phyloP scores from a whole-genome alignment of 768 basidiomycete species.

The Pleurotus sapidus region DNA sequence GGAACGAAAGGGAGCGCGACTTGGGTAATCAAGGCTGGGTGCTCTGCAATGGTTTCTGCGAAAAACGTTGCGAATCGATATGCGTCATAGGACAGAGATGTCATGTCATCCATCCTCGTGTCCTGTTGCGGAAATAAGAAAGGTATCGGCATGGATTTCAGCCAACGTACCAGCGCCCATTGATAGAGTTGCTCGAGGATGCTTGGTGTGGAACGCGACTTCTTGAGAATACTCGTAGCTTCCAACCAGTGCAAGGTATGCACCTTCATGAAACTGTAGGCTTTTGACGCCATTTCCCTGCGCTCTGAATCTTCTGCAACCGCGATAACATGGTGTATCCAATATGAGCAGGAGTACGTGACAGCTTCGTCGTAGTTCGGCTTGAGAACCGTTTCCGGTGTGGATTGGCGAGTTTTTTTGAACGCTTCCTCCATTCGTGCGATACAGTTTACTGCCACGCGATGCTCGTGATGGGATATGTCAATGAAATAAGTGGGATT shows the following conservation, averaged over 20 bases:
- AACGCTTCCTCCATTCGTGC: neutral
- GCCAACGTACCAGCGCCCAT: neutral
- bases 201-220: neutral
- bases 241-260: constrained; percentile 3
- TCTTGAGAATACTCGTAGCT: neutral
- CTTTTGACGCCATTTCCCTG: neutral
- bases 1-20: neutral
- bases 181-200: neutral
- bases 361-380: neutral
- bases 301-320: neutral
- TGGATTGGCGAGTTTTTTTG: neutral
- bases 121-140: neutral
- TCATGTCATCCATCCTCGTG: neutral
- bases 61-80: constrained; percentile 1
- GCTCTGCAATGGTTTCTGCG: neutral
- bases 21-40: neutral
- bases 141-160: neutral
- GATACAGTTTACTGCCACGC: neutral
- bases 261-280: neutral
- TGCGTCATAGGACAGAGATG: neutral
- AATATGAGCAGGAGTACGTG: constrained; percentile 6
- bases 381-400: neutral
- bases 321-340: constrained; percentile 5
- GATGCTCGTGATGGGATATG: neutral
- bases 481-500: constrained; percentile 5